Evolutionary conservation across 2,329 filamentous ascomycete species (phyloP).

Genomic region (Fusarium clavum): DNA sequence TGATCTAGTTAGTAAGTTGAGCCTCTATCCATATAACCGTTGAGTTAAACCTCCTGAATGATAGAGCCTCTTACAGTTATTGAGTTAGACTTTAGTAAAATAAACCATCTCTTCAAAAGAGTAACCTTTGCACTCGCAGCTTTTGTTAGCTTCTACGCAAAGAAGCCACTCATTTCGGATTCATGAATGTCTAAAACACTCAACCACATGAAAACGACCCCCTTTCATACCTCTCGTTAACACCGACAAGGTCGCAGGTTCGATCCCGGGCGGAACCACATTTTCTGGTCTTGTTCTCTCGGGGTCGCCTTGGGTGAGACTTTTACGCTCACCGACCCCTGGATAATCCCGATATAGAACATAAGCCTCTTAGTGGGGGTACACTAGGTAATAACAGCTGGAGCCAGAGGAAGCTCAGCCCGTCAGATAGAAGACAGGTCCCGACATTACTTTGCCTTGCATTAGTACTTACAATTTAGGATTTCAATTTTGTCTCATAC

Average conservation of each 20-base stretch:
- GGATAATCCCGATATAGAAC: conserved; percentile 20
- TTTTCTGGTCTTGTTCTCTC: neutral
- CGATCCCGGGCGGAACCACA: conserved; percentile 21
- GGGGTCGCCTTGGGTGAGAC: conserved; percentile 8
- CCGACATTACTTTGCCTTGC: neutral
- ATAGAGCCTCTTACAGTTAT: neutral
- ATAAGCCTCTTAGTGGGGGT: conserved; percentile 15
- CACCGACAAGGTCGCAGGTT: conserved; percentile 25
- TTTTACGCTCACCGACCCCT: conserved; percentile 18
- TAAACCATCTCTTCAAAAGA: neutral
- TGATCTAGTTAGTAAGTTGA: neutral
- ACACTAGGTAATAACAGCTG: conserved; percentile 3
- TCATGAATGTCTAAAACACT: conserved; percentile 22
- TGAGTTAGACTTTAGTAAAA: neutral
- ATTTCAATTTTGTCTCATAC: neutral
- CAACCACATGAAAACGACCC: conserved; percentile 9
- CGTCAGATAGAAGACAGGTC: conserved; percentile 1
- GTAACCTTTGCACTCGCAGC: neutral
- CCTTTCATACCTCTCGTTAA: conserved; percentile 26
- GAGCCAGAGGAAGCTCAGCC: conserved; percentile 18
- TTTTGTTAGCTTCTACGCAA: neutral
- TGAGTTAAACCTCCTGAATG: no score
- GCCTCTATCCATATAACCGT: neutral
- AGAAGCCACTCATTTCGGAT: conserved; percentile 17
- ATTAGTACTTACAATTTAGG: no score